phyloP scores from a whole-genome alignment of 352 stramenopile genomes.

The Plasmopara muralis region DNA sequence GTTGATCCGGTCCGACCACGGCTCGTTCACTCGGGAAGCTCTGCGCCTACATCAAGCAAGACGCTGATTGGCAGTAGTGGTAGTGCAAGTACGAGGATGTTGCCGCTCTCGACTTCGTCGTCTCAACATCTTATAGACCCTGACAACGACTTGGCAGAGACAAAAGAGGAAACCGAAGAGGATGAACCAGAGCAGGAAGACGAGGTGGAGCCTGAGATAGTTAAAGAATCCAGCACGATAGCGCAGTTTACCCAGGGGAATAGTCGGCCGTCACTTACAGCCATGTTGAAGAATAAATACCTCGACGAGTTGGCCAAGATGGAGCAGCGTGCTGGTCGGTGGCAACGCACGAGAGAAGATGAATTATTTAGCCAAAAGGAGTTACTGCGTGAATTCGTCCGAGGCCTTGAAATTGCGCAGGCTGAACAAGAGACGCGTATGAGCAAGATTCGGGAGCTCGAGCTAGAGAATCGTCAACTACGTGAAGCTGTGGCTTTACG shows the following conservation, averaged over 20 bases:
- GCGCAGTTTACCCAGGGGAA: slow-evolving; percentile 1
- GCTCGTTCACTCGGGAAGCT: slow-evolving; percentile 25
- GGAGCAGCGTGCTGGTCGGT: slow-evolving; percentile 31
- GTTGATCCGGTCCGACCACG: slow-evolving; percentile 24
- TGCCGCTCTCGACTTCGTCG: slow-evolving; percentile 2
- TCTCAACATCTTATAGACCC: slow-evolving; percentile 1
- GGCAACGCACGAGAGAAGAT: slow-evolving; percentile 26
- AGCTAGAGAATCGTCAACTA: slow-evolving; percentile 56
- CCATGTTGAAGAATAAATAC: slow-evolving; percentile 62
- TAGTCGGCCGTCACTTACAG: slow-evolving; percentile 39
- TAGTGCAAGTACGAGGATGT: slow-evolving; percentile 1
- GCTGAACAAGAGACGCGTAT: slow-evolving; percentile 67
- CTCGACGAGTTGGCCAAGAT: slow-evolving; percentile 40
- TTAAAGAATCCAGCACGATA: slow-evolving; percentile 5
- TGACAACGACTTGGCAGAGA: slow-evolving; percentile 1
- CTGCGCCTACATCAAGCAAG: slow-evolving; percentile 41
- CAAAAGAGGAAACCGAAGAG: slow-evolving; percentile 1
- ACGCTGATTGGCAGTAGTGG: slow-evolving; percentile 4
- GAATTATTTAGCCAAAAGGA: slow-evolving; percentile 39
- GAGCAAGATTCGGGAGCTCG: slow-evolving; percentile 64
- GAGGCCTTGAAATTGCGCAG: slow-evolving; percentile 61
- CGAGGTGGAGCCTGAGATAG: neutral
- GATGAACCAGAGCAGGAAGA: slow-evolving; percentile 18
- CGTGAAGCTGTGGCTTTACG: slow-evolving; percentile 34
- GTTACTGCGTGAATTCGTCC: slow-evolving; percentile 63